These are phyloP conservation scores for Plantago ovata DNA, from an alignment of 257 asterid species.

Conservation along the genomic window DNA sequence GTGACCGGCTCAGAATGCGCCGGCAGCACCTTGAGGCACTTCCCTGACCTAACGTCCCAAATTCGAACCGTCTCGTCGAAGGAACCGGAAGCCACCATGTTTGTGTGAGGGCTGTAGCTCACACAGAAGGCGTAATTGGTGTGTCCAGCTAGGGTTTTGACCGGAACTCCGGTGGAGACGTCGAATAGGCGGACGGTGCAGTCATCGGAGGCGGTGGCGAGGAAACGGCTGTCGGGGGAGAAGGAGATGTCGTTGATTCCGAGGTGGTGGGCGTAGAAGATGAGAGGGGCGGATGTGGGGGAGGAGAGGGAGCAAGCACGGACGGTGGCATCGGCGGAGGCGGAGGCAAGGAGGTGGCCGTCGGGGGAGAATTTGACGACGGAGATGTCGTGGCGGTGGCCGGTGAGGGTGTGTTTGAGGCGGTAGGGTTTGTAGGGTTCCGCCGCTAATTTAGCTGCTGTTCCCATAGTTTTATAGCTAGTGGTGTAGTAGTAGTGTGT, in stretches of 20 bases:
- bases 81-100: conserved; percentile 83
- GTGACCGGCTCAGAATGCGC: conserved; percentile 98
- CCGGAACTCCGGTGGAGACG: conserved; percentile 59
- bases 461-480: too few species aligned
- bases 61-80: conserved; percentile 87
- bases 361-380: conserved; percentile 80
- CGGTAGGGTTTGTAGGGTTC: conserved; percentile 64
- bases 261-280: conserved; percentile 67
- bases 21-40: conserved; percentile 84
- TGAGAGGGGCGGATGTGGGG: conserved; percentile 36
- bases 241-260: conserved; percentile 85
- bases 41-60: conserved; percentile 93
- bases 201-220: conserved; percentile 96
- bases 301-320: conserved; percentile 57
- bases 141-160: conserved; percentile 85
- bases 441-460: too few species aligned
- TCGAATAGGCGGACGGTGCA: conserved; percentile 86
- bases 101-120: conserved; percentile 74
- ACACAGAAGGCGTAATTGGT: conserved; percentile 87
- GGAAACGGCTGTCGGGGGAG: conserved; percentile 72
- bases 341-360: conserved; percentile 68
- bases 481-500: too few species aligned
- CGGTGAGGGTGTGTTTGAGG: conserved; percentile 45
- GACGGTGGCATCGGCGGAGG: conserved; percentile 87
- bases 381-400: conserved; percentile 74